Evolutionary conservation across 2,329 filamentous ascomycete species (phyloP), one percentile per base, ranked within the genome.

Genomic region (Pleoardoris graminearum): DNA sequence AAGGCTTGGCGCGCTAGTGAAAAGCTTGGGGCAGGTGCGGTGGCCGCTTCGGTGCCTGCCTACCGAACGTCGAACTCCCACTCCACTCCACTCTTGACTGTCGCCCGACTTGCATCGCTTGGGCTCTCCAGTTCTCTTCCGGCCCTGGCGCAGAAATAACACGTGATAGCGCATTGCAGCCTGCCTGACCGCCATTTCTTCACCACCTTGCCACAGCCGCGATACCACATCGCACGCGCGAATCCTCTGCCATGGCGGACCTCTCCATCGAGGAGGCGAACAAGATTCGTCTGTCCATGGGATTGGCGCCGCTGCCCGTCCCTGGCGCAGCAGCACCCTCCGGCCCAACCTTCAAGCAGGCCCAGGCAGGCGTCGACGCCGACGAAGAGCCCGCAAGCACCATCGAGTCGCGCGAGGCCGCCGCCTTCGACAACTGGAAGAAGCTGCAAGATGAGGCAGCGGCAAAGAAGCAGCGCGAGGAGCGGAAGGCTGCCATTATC

Each of bases 301-400:
- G 93, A 68, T 85, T 97, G 80, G 90, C 93, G 70, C 92, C 91
- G 22, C 79, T 97, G 67, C 90, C 91, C 21, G 89, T 95, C 10
- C 89, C 92, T 22, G 90, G 90, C 60, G 81, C 80, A 53, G 74
- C 75, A 68, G 52, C 71, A 65, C 71, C 68, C 70, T 74, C 77
- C 48, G 84, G 83, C 48, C 84, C 83, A 2, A 72, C 78, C 19
- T 87, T 87, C 75, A 86, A 79, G 56, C 59, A 76, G 53, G 55
- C 64, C 7, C 75, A 79, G 43, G 78, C 80, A 50, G 81, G 80
- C 51, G 69, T 63, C 50, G 75, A 75, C 43, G 77, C 78, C 16
- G 85, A 89, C 44, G 87, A 88, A 52, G 90, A 96, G 50, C 81
- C 82, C 11, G 84, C 83, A 23, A 96, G 89, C 75, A 97, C 92